Conservation (phyloP, 805 yeast genomes). For the Citeromyces matritensis region DNA sequence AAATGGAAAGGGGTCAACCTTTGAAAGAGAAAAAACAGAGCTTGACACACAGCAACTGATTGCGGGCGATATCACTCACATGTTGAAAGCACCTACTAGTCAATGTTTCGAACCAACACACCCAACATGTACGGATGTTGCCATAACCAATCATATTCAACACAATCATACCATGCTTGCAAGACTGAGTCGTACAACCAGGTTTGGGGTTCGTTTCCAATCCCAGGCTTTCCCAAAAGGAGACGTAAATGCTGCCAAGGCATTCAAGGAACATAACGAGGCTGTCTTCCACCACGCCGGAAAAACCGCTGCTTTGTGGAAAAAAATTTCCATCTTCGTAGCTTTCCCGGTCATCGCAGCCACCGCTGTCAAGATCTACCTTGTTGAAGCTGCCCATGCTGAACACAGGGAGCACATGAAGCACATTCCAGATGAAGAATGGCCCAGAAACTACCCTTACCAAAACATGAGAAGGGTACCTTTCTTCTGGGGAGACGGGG, state of each 20-base stretch:
- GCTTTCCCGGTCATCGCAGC: conserved; percentile 73
- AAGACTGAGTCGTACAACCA: neutral
- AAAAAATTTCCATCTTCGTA: conserved; percentile 62
- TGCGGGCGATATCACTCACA: conserved; percentile 1
- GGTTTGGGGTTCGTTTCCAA: conserved; percentile 8
- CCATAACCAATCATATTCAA: conserved; percentile 18
- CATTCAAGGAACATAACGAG: conserved; percentile 42
- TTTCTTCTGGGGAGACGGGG: conserved; percentile 99
- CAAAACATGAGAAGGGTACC: conserved; percentile 79
- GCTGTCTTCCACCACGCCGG: conserved; percentile 71
- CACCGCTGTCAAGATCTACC: conserved; percentile 69
- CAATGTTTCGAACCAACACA: conserved; percentile 8
- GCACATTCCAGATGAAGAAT: conserved; percentile 73
- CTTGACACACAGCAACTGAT: too few relatives aligned
- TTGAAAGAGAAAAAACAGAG: too few relatives aligned
- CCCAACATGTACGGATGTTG: conserved; percentile 44
- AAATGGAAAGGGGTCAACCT: too few relatives aligned
- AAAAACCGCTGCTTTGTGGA: conserved; percentile 69
- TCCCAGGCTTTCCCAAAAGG: conserved; percentile 31
- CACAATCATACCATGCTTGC: conserved; percentile 3
- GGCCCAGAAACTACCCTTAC: conserved; percentile 86
- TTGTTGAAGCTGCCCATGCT: conserved; percentile 78
- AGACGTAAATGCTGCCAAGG: conserved; percentile 55
- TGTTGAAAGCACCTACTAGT: conserved; percentile 15
- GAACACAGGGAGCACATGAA: conserved; percentile 70